A percentile compares a stretch with the other conserved stretches of the same genome.
These are phyloP conservation scores for Lactarius tabidus DNA, from an alignment of 768 basidiomycete genomes.

Conservation along the genomic window DNA sequence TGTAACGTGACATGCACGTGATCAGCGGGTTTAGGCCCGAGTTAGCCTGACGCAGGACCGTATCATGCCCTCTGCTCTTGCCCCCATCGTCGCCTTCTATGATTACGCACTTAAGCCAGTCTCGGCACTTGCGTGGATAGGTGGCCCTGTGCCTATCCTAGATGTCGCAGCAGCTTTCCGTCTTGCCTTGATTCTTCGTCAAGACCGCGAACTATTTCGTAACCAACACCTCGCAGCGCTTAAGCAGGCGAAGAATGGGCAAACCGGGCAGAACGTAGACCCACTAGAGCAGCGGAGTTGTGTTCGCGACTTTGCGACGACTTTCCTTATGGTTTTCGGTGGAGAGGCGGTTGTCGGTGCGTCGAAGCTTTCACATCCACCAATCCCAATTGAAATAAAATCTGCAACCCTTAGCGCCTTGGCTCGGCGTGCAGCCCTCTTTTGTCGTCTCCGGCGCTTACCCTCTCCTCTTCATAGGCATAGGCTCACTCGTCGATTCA, in stretches of 20 bases:
- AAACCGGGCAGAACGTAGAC: neutral
- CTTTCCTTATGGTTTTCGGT: conserved; percentile 26
- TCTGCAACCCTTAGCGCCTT: conserved; percentile 12
- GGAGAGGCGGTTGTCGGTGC: conserved; percentile 25
- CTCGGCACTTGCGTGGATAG: conserved; percentile 17
- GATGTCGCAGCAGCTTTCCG: conserved; percentile 24
- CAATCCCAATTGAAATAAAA: conserved; percentile 1
- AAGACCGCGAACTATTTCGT: conserved; percentile 14
- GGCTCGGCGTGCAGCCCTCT: conserved; percentile 24
- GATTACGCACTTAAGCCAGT: conserved; percentile 24
- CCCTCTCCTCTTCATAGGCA: conserved; percentile 15
- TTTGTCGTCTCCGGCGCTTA: conserved; percentile 16
- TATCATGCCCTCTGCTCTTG: conserved; percentile 19
- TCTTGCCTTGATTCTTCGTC: conserved; percentile 25
- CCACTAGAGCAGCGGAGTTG: conserved; percentile 16
- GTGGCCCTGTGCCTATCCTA: conserved; percentile 18
- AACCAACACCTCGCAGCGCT: conserved; percentile 3
- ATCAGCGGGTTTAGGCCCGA: neutral
- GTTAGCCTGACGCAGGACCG: neutral
- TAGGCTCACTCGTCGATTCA: conserved; percentile 15
- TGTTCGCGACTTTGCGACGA: conserved; percentile 21
- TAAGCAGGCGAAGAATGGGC: neutral
- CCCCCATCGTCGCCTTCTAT: conserved; percentile 23
- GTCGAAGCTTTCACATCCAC: neutral
- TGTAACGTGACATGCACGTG: neutral